Evolutionary conservation across 2,329 filamentous ascomycete genomes (phyloP).

Genomic region (Sclerotiophoma versabilis): DNA sequence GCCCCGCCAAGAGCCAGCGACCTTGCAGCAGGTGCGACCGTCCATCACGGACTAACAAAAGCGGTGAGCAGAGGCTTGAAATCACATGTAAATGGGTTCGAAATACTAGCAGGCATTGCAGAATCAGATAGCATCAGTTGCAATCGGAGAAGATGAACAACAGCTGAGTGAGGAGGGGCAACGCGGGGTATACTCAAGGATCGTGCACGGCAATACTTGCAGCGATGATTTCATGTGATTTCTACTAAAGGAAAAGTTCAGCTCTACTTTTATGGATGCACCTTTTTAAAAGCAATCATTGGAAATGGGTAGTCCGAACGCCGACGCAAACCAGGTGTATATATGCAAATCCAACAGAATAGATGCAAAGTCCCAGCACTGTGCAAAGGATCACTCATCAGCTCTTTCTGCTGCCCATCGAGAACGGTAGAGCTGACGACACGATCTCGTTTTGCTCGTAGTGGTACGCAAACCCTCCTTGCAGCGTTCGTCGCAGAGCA

Average conservation of each 20-base stretch:
- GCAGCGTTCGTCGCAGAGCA: constrained; percentile 66
- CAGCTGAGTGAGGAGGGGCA: constrained; percentile 32
- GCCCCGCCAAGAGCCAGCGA: constrained; percentile 31
- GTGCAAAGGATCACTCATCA: constrained; percentile 9
- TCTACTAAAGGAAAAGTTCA: neutral
- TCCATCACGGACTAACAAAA: neutral
- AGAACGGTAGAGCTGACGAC: constrained; percentile 42
- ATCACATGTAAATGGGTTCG: neutral
- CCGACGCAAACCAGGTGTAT: constrained; percentile 17
- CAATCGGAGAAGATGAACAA: constrained; percentile 18
- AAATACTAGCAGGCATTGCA: neutral
- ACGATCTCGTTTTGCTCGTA: constrained; percentile 49
- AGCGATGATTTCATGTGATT: neutral
- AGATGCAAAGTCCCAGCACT: neutral
- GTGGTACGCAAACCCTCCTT: constrained; percentile 50
- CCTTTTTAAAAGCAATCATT: neutral
- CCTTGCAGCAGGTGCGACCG: constrained; percentile 17
- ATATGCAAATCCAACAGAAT: constrained; percentile 7
- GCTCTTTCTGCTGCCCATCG: constrained; percentile 15
- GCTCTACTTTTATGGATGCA: constrained; percentile 1
- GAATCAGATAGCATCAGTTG: neutral
- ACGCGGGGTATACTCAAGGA: constrained; percentile 28
- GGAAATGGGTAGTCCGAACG: constrained; percentile 3
- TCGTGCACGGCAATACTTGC: neutral
- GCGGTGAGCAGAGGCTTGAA: neutral